Percentiles rank a stretch among this genome's conserved stretches.
phyloP scores from a whole-genome alignment of 1,284 basidiomycete genomes.

The Trichosporon sp. region DNA sequence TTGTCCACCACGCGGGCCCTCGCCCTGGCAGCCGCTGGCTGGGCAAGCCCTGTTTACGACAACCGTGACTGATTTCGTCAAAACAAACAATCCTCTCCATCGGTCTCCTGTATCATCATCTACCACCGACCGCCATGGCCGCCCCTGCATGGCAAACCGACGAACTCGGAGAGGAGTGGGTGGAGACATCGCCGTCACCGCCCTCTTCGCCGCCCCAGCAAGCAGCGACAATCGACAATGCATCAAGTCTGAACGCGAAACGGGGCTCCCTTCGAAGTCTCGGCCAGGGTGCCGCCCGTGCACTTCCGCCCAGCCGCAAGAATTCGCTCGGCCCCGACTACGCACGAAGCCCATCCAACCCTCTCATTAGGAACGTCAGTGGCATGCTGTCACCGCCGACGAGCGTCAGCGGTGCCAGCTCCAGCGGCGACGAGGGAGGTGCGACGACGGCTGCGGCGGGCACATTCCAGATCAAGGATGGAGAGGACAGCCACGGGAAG shows the following conservation, averaged over 20 bases:
- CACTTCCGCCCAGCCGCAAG: conserved; percentile 25
- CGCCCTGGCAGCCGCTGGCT: not conserved
- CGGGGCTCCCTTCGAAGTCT: conserved; percentile 39
- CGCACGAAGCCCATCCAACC: conserved; percentile 17
- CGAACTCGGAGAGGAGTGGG: conserved; percentile 72
- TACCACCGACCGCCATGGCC: conserved; percentile 15
- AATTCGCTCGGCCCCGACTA: conserved; percentile 8
- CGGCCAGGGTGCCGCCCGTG: conserved; percentile 34
- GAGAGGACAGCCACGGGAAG: conserved; percentile 57
- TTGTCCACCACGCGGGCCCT: not conserved
- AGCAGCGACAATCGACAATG: conserved; percentile 40
- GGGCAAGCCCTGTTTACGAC: not conserved
- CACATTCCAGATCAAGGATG: conserved; percentile 75
- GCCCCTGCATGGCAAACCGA: conserved; percentile 70
- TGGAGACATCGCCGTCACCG: conserved; percentile 55
- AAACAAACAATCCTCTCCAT: conserved; percentile 11
- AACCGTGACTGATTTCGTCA: conserved; percentile 19
- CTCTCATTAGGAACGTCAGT: conserved; percentile 13
- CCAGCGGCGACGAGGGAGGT: conserved; percentile 6
- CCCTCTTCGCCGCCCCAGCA: conserved; percentile 59
- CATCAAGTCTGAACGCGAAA: conserved; percentile 24
- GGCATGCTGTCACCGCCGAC: conserved; percentile 22
- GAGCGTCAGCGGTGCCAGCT: conserved; percentile 7
- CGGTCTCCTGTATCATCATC: conserved; percentile 12
- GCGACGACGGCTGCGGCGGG: conserved; percentile 49